Evolutionary conservation across 1,139 yeast genomes (phyloP), one percentile per base, ranked within the genome.

Genomic region (Sugiyamaella xylanicola): DNA sequence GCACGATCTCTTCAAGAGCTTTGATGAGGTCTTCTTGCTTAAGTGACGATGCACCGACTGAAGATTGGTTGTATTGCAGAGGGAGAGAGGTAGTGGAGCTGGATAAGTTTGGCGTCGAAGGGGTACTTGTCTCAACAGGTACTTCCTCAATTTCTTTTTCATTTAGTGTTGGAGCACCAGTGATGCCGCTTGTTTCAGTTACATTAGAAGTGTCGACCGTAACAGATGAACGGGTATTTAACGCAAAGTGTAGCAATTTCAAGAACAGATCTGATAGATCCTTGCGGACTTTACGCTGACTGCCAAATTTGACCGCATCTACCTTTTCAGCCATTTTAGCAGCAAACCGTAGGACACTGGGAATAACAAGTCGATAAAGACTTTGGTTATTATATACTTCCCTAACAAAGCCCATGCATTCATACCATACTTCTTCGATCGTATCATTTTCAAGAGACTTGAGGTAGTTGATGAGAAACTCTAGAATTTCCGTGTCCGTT

Each of bases 401-500:
- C 59, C 78, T 83, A 61, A 87, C 74, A 63, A 88, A 90, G 4
- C 70, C 71, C 45, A 82, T 72, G 20, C 85, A 75, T 22, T 79
- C 79, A 17, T 69, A 69, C 85, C 92, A 90, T 22, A 89, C 77
- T 57, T 91, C 97, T 56, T 85, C 88, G 36, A 90, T 74, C 0
- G 89, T 83, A 62, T 90, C 96, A 59, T 78, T 79, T 59, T 88
- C 95, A 44, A 92, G 74, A 0, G 90, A 80, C 5, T 74, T 74
- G 19, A 85, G 72, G 66, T 91, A 91, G 0, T 72, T 74, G 5
- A 83, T 77, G 58, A 87, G 68, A 64, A 88, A 87, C 3, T 65
- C 66, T 0, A 82, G 73, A 1, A 84, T 66, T 11, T 75, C 77
- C 22, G 66, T 70, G 13, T 75, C 81, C 4, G 74, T 62, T 3